These are phyloP conservation scores for Pelargonium fulgidum DNA, from an alignment of 441 rosid species.

Conservation along the genomic window DNA sequence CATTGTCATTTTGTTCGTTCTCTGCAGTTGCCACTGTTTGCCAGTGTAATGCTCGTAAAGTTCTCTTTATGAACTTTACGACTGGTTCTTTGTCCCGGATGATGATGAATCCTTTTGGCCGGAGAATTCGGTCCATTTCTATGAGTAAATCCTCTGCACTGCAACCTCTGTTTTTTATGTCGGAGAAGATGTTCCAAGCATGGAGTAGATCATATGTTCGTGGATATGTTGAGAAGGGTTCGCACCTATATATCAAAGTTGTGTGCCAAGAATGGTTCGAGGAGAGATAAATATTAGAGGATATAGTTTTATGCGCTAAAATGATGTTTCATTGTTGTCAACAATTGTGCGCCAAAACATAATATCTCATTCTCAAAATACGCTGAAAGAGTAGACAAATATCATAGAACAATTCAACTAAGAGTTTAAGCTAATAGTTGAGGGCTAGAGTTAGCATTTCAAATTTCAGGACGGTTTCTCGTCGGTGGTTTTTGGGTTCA, in stretches of 20 bases:
- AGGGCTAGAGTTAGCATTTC: no score
- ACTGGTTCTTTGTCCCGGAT: slow-evolving; percentile 60
- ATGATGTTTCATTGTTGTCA: no score
- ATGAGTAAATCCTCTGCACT: slow-evolving; percentile 70
- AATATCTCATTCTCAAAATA: no score
- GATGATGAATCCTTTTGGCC: slow-evolving; percentile 80
- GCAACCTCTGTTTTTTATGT: slow-evolving; percentile 72
- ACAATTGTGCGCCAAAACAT: no score
- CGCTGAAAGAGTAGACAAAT: no score
- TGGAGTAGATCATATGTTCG: slow-evolving; percentile 93
- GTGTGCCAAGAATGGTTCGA: neutral
- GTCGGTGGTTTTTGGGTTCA: no score
- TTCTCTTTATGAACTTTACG: slow-evolving; percentile 62
- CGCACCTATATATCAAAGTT: slow-evolving; percentile 55
- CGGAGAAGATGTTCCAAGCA: slow-evolving; percentile 79
- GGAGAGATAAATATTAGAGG: neutral
- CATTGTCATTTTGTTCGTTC: slow-evolving; percentile 47
- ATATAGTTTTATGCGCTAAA: neutral
- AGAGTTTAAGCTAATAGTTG: no score
- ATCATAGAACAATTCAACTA: no score
- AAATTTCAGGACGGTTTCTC: no score
- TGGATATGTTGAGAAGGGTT: slow-evolving; percentile 86
- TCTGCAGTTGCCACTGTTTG: slow-evolving; percentile 55
- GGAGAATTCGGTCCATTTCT: slow-evolving; percentile 91
- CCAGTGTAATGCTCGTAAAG: slow-evolving; percentile 76